Conservation (phyloP, 2,329 filamentous ascomycete genomes). For the Neofusicoccum sp. region DNA sequence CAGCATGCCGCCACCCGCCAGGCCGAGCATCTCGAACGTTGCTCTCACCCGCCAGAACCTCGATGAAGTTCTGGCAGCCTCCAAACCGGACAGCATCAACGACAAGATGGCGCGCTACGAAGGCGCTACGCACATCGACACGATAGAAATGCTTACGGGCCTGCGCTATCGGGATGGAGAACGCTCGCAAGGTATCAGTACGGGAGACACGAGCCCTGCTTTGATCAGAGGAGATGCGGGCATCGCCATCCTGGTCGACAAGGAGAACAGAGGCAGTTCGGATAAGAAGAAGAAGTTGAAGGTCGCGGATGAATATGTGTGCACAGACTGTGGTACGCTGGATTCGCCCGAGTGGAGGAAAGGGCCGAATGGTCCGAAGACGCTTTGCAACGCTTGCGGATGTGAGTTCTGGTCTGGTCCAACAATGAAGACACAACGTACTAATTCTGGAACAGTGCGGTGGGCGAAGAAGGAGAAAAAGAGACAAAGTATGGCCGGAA, state of each 20-base stretch:
- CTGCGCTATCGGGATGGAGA: slow-evolving; percentile 87
- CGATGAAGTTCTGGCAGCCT: slow-evolving; percentile 68
- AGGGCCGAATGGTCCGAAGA: slow-evolving; percentile 89
- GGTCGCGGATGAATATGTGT: slow-evolving; percentile 82
- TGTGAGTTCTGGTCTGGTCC: slow-evolving; percentile 49
- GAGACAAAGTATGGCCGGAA: slow-evolving; percentile 32
- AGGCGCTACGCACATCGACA: slow-evolving; percentile 72
- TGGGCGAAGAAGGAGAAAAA: slow-evolving; percentile 80
- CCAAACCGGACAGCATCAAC: slow-evolving; percentile 72
- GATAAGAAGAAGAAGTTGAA: slow-evolving; percentile 91
- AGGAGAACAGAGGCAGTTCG: slow-evolving; percentile 66
- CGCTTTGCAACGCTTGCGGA: slow-evolving; percentile 94
- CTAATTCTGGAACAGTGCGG: slow-evolving; percentile 46
- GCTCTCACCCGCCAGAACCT: slow-evolving; percentile 79
- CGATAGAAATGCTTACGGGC: slow-evolving; percentile 91
- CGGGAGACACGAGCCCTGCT: slow-evolving; percentile 77
- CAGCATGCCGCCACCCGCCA: slow-evolving; percentile 68
- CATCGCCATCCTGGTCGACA: slow-evolving; percentile 79
- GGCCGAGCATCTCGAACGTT: slow-evolving; percentile 63
- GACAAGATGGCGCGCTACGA: slow-evolving; percentile 87
- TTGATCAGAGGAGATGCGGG: slow-evolving; percentile 85
- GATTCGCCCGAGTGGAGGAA: slow-evolving; percentile 97
- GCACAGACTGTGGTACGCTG: slow-evolving; percentile 90
- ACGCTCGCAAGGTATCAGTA: slow-evolving; percentile 83
- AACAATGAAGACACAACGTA: background rate